Percentiles rank a stretch among this genome's conserved stretches.
phyloP scores from a whole-genome alignment of 202 grass and related monocot genomes.

The Setaria italica region DNA sequence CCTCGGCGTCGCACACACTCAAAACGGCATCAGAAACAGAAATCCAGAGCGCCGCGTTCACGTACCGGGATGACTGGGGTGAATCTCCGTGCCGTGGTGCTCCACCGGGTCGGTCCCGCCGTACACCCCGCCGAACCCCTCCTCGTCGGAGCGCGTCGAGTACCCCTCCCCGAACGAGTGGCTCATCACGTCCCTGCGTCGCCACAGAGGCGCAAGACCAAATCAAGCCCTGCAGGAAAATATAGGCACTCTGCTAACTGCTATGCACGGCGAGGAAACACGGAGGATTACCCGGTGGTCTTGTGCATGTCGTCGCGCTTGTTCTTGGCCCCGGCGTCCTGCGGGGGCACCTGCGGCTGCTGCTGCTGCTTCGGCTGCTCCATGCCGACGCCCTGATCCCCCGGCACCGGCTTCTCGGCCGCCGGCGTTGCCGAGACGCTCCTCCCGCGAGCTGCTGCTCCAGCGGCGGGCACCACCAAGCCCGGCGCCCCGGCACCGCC shows the following conservation, averaged over 20 bases:
- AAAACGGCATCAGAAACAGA: neutral
- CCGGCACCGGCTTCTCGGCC: neutral
- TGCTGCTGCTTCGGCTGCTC: slow-evolving; percentile 49
- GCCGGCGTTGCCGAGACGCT: slow-evolving; percentile 40
- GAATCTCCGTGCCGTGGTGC: slow-evolving; percentile 24
- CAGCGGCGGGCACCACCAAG: neutral
- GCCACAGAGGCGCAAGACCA: neutral
- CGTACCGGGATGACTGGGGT: slow-evolving; percentile 59
- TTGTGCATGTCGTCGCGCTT: slow-evolving; percentile 40
- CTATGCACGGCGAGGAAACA: neutral
- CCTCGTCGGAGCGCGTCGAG: slow-evolving; percentile 73
- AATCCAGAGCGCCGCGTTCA: neutral
- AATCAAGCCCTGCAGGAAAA: neutral
- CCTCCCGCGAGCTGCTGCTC: slow-evolving; percentile 6
- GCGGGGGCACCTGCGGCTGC: slow-evolving; percentile 2
- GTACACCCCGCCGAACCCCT: slow-evolving; percentile 82
- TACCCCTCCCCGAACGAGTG: slow-evolving; percentile 84
- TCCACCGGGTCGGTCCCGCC: slow-evolving; percentile 35
- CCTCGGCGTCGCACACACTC: neutral
- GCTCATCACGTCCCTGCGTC: slow-evolving; percentile 64
- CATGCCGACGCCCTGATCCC: slow-evolving; percentile 50
- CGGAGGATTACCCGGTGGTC: slow-evolving; percentile 3
- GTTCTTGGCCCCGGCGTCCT: neutral
- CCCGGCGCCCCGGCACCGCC: neutral
- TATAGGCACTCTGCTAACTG: neutral